Evolutionary conservation across 2,329 filamentous ascomycete genomes (phyloP).

Genomic region (Acrodontium crateriforme): DNA sequence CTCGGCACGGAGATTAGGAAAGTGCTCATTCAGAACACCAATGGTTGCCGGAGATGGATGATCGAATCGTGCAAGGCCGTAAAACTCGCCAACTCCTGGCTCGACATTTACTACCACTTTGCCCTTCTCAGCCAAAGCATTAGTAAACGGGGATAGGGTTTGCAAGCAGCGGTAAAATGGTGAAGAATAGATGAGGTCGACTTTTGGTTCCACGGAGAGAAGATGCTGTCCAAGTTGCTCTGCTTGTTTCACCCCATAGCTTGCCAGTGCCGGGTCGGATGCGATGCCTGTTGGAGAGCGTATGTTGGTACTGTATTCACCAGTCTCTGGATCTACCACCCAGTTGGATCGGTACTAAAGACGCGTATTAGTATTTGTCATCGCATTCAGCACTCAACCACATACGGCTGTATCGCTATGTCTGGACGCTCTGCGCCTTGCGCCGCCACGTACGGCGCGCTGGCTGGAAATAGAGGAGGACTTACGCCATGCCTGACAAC

Average conservation of each 20-base stretch:
- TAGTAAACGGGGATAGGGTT: constrained; percentile 59
- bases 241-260: constrained; percentile 74
- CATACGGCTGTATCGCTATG: constrained; percentile 1
- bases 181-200: constrained; percentile 68
- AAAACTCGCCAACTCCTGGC: constrained; percentile 62
- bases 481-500: constrained; percentile 38
- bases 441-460: constrained; percentile 2
- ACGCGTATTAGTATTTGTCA: constrained; percentile 3
- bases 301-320: constrained; percentile 59
- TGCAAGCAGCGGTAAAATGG: constrained; percentile 82
- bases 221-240: constrained; percentile 59
- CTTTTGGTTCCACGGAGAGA: constrained; percentile 45
- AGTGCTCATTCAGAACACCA: constrained; percentile 49
- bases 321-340: constrained; percentile 68
- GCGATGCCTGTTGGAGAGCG: constrained; percentile 76
- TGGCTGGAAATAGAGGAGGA: constrained; percentile 14
- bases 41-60: constrained; percentile 66
- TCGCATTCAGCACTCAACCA: constrained; percentile 2
- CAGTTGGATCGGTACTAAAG: constrained; percentile 81
- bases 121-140: constrained; percentile 28
- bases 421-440: background rate
- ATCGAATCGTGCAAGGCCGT: constrained; percentile 69
- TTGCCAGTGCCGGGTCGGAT: constrained; percentile 74
- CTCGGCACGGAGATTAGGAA: constrained; percentile 43
- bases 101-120: constrained; percentile 21